Evolutionary conservation across 352 stramenopile genomes (phyloP), one percentile per base, ranked within the genome.

Genomic region (Phytophthora sp.): DNA sequence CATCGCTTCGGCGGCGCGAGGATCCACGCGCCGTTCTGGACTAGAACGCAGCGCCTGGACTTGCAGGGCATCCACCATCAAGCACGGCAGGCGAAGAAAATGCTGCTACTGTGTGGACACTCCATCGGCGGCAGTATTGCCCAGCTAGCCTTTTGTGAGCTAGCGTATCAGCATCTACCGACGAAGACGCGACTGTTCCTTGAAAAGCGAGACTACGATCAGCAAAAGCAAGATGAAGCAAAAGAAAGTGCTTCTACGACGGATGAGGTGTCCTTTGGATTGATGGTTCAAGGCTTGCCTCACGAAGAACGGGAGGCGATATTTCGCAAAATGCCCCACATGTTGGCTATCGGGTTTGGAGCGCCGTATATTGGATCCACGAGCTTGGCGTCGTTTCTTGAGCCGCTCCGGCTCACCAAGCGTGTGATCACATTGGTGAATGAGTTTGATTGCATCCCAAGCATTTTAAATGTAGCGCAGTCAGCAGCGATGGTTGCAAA

Each of bases 401-500:
- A 77, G 26, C 45, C 71, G 9, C 46, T 93, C n/a, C 70, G 66
- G 1, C 60, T 94, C 17, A 67, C 54, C 1, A 77, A 79, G 39
- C 76, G 81, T 12, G 57, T 91, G 44, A 57, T 94, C 34, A 93
- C 84, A 27, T 80, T 96, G 43, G 87, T 96, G 17, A 94, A 96
- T 56, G 86, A 96, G 57, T 82, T 87, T 50, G 87, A 96, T 58
- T 96, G 86, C 64, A 93, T 96, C 45, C 87, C 87, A 3, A 84
- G 83, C 21, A 89, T 96, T 54, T 62, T 94, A 23, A 93, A 96
- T 51, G 73, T 94, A 9, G 85, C 86, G 0, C 85, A 96, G 45
- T 89, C 84, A 17, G 74, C 87, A 0, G 76, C 86, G 4, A 83
- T 94, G 72, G 26, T 92, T 20, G 77, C 84, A 1, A 96, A 92